Conservation (phyloP, 129 eudicot genomes). For the Saposhnikovia divaricata region DNA sequence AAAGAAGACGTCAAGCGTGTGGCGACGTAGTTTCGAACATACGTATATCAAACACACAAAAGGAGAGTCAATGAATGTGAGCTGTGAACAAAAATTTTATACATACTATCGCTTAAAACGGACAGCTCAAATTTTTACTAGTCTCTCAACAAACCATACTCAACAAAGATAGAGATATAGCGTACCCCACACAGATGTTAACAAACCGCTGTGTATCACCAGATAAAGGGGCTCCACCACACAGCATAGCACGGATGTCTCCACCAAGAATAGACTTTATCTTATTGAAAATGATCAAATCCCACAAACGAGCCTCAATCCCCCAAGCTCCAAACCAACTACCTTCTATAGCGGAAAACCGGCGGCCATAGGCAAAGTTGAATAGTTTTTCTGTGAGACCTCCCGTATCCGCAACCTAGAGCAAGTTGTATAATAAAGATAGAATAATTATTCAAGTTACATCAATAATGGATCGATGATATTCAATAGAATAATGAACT, state of each 20-base stretch:
- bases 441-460: neutral
- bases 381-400: conserved; percentile 69
- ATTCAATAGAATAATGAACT: neutral
- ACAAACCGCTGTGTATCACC: conserved; percentile 82
- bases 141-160: neutral
- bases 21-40: neutral
- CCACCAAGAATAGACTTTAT: conserved; percentile 78
- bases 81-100: neutral
- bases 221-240: conserved; percentile 98
- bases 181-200: conserved; percentile 90
- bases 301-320: conserved; percentile 66
- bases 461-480: neutral
- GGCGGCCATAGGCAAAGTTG: conserved; percentile 59
- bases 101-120: neutral
- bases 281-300: conserved; percentile 56
- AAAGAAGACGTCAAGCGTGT: neutral
- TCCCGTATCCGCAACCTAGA: conserved; percentile 83
- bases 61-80: neutral
- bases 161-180: neutral
- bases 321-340: conserved; percentile 97
- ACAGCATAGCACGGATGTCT: conserved; percentile 79
- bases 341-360: conserved; percentile 70
- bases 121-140: neutral
- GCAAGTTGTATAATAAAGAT: neutral
- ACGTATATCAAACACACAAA: neutral